These are phyloP conservation scores for Pestalotiopsis sp. DNA, from an alignment of 2,329 filamentous ascomycete species.

Conservation along the genomic window DNA sequence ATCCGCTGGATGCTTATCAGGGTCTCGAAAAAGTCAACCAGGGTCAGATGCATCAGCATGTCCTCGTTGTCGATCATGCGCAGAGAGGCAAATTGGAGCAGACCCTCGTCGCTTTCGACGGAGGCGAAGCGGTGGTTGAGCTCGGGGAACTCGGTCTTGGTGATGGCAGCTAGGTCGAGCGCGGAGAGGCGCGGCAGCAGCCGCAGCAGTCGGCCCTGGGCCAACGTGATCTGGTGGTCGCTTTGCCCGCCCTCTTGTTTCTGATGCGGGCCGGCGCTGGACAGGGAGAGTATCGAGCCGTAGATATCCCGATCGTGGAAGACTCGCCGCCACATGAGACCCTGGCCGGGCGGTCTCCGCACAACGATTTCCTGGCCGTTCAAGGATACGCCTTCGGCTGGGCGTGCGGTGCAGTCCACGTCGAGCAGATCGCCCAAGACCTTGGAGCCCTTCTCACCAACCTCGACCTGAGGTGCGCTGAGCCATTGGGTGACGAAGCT, in stretches of 20 bases:
- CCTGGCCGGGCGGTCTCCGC: constrained; percentile 48
- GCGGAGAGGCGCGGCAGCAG: constrained; percentile 51
- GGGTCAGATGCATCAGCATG: constrained; percentile 49
- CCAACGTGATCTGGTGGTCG: constrained; percentile 46
- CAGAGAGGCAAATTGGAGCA: constrained; percentile 54
- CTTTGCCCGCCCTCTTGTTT: constrained; percentile 20
- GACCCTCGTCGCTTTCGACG: constrained; percentile 32
- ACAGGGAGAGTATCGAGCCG: constrained; percentile 43
- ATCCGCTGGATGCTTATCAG: constrained; percentile 50
- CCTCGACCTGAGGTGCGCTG: constrained; percentile 51
- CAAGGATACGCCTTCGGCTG: constrained; percentile 27
- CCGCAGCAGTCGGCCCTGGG: constrained; percentile 55
- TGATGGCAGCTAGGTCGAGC: constrained; percentile 45
- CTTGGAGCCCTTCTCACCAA: constrained; percentile 54
- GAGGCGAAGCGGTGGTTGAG: constrained; percentile 28
- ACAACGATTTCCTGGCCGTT: constrained; percentile 38
- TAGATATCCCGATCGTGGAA: constrained; percentile 49
- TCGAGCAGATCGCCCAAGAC: constrained; percentile 57
- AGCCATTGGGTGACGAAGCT: constrained; percentile 56
- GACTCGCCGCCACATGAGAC: constrained; percentile 54
- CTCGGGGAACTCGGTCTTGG: constrained; percentile 36
- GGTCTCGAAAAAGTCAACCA: constrained; percentile 56
- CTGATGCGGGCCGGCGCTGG: constrained; percentile 31
- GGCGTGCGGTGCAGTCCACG: constrained; percentile 50
- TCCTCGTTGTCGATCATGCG: constrained; percentile 53